Conservation (phyloP, 208 protist genomes). For the Trypanosoma grayi region DNA sequence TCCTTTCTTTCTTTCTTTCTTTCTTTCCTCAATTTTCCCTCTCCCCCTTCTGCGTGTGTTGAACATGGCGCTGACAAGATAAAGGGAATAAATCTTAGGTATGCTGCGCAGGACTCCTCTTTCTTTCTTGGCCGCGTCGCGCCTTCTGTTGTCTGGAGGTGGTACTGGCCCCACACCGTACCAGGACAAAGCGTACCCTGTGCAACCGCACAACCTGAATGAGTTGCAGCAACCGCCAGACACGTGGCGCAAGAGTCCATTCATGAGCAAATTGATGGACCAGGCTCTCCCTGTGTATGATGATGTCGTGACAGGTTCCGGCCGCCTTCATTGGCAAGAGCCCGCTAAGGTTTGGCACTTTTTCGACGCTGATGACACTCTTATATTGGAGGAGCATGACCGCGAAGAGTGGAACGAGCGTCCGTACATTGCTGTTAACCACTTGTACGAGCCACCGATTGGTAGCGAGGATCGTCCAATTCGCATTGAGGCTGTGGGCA, state of each 20-base stretch:
- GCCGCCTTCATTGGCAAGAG: conserved; percentile 88
- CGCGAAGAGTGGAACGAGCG: conserved; percentile 90
- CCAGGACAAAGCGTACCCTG: conserved; percentile 83
- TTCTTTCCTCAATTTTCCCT: conserved; percentile 10
- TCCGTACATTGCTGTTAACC: conserved; percentile 87
- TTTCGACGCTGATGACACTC: conserved; percentile 86
- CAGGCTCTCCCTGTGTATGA: conserved; percentile 85
- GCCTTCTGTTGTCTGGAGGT: conserved; percentile 51
- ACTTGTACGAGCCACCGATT: conserved; percentile 88
- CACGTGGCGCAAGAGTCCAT: conserved; percentile 80
- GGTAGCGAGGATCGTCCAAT: conserved; percentile 87
- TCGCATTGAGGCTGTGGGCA: conserved; percentile 77
- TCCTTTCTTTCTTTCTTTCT: conserved; percentile 8
- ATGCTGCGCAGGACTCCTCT: conserved; percentile 82
- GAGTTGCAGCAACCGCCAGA: conserved; percentile 78
- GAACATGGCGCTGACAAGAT: background rate
- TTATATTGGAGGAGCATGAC: conserved; percentile 91
- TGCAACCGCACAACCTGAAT: conserved; percentile 79
- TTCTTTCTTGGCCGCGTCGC: conserved; percentile 59
- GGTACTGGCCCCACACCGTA: conserved; percentile 65
- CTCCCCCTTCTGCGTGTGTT: background rate
- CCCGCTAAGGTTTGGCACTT: conserved; percentile 83
- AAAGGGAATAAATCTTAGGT: conserved; percentile 7
- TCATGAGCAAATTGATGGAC: conserved; percentile 90
- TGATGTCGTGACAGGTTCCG: conserved; percentile 77